Evolutionary conservation across 345 rosid species (phyloP), one percentile per base, ranked within the genome.

Genomic region (Syzygium oleosum): DNA sequence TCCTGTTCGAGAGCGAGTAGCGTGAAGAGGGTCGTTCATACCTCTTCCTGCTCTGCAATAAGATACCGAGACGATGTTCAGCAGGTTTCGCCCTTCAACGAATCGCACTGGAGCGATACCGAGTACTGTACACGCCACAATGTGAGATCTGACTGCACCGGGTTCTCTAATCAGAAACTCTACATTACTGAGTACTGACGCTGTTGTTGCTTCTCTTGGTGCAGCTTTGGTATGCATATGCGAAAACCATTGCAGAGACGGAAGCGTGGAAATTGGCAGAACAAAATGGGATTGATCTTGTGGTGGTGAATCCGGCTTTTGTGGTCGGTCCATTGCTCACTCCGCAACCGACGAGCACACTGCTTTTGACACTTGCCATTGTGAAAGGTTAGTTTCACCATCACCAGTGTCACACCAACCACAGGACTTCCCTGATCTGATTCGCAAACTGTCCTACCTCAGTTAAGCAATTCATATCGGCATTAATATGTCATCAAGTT

Each of bases 191-290:
- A 68, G 23, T 31, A 27, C 34, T 16, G 6, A 16, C 8, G 46
- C 79, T 34, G n/a, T 38, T 73, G 78, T 1, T 27, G 56, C 10
- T 25, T 65, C 68, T 19, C 19, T 3, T 49, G 58, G 61, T 51
- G 91, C 91, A 96, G 99, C 96, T 95, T 2, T 95, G 98, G 96
- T 96, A 96, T 79, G 97, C 93, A 2, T 98, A 95, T 85, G 96
- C 98, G 56, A 96, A 98, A 94, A 96, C 99, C 4, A 34, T 89
- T 7, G 98, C 89, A 0, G 98, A 95, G 92, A 90, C 88, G 89
- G 98, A 96, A 78, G 99, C 98, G 5, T 96, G 99, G 99, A 93
- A 88, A 85, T 85, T 93, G 43, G 97, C 98, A 12, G 73, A 91
- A 51, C 97, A 96, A 87, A 91, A 79, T 54, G 98, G 95, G 51